Base-by-base conservation (phyloP, 1,139 yeast genomes). In the Suhomyces ambrosiae region DNA sequence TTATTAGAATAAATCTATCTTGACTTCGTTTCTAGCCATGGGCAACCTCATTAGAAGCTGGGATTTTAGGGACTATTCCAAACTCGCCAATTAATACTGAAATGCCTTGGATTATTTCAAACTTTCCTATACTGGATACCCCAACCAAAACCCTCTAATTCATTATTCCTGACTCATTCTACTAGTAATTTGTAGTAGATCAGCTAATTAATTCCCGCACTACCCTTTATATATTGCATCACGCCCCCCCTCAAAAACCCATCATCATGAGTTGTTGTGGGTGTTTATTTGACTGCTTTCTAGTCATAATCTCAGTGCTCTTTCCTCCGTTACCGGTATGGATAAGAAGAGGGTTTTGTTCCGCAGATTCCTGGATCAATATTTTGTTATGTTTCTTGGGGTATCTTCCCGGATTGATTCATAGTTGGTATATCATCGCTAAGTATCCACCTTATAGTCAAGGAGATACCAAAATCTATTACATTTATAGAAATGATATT, bases 251-350 rank as follows among this genome's bases (percentile, higher is more conserved):
- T 10, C 11, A 18, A 25, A 14, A 15, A 23, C 7, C 14, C 21
- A 11, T 11, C 25, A 19, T 8, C 12, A 48, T 48, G 43, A 35
- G 41, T 27, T 31, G 34, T 45, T 48, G 53, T 31, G 44, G 47
- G 11, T 49, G 52, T 32, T 27, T 54, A 38, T 60, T 79, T 25
- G 85, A 82, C 56, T 68, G 80, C 37, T 54, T 78, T 8, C 71
- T 83, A 27, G 81, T 81, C 17, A 58, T 82, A 0, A 52, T 82
- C 10, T 81, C 86, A 1, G 74, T 82, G 18, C 55, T 82, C 35
- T 73, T 80, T 61, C 89, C 90, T 1, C 89, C 90, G 0, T 63
- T 83, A 36, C 86, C 89, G 0, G 89, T 83, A 15, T 76, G 82
- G 75, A 71, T 82, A 42, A 78, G 85, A 53, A 65, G 80, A 40